A percentile compares a stretch with the other conserved stretches of the same genome.
Evolutionary conservation across 805 yeast species (phyloP).

Genomic region (Dipodascus geniculatus): DNA sequence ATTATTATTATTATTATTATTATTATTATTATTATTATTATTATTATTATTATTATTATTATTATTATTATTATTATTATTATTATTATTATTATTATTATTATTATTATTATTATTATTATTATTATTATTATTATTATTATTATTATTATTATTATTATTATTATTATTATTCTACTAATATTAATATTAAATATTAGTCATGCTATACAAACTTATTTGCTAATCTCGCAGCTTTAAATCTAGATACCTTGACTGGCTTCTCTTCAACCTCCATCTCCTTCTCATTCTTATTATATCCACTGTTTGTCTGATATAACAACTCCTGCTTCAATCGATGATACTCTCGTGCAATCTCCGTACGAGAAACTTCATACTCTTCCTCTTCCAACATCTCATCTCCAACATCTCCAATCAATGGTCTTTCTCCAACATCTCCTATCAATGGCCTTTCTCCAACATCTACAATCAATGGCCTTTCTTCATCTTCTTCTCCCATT

Average conservation of each 20-base stretch:
- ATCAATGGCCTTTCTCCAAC: background rate
- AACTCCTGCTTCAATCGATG: conserved; percentile 40
- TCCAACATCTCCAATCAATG: conserved; percentile 10
- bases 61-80: too few relatives aligned
- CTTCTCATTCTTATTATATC: conserved; percentile 34
- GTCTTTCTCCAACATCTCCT: conserved; percentile 14
- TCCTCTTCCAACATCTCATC: conserved; percentile 23
- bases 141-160: too few relatives aligned
- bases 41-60: too few relatives aligned
- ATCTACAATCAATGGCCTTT: background rate
- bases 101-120: too few relatives aligned
- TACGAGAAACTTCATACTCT: conserved; percentile 29
- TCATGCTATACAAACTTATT: background rate
- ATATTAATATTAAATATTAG: too few relatives aligned
- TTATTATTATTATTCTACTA: too few relatives aligned
- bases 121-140: too few relatives aligned
- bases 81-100: too few relatives aligned
- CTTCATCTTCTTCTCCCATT: background rate
- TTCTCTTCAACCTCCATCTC: conserved; percentile 40
- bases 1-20: too few relatives aligned
- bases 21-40: too few relatives aligned
- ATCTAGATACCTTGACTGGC: conserved; percentile 42
- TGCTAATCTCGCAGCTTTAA: conserved; percentile 26
- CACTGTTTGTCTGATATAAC: conserved; percentile 36
- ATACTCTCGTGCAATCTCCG: conserved; percentile 45